Percentiles rank a stretch among this genome's conserved stretches.
phyloP scores from a whole-genome alignment of 768 basidiomycete genomes.

The Brasilioporus rufonigricans region DNA sequence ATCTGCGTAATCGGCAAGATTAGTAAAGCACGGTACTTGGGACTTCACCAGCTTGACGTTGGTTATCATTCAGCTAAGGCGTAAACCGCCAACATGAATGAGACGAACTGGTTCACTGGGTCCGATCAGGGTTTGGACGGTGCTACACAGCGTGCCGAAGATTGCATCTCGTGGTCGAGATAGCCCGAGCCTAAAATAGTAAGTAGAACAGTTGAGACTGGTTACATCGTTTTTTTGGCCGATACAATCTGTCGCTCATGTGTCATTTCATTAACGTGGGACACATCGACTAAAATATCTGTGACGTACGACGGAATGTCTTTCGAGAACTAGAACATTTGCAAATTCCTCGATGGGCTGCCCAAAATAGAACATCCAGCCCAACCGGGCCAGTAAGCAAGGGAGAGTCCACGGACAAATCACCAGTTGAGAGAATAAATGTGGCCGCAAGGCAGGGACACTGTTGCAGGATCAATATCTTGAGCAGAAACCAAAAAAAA shows the following conservation, averaged over 20 bases:
- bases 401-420: background rate
- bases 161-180: background rate
- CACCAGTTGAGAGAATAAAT: too few species aligned
- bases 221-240: background rate
- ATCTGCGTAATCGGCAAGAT: constrained; percentile 14
- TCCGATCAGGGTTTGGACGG: background rate
- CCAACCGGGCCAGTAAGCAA: background rate
- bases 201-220: background rate
- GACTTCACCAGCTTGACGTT: background rate
- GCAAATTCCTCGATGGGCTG: background rate
- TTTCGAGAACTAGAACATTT: constrained; percentile 13
- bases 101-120: constrained; percentile 7
- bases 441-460: background rate
- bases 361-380: background rate
- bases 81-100: background rate
- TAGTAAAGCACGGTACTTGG: background rate
- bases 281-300: background rate
- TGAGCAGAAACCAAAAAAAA: background rate
- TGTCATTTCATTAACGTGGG: constrained; percentile 5
- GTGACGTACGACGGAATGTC: constrained; percentile 10
- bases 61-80: constrained; percentile 1
- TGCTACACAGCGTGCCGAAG: background rate
- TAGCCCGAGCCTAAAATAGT: background rate
- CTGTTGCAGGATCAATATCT: too few species aligned
- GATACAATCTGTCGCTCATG: background rate